Evolutionary conservation across 108 stramenopile genomes (phyloP).

Genomic region (Cyclotella sp.): DNA sequence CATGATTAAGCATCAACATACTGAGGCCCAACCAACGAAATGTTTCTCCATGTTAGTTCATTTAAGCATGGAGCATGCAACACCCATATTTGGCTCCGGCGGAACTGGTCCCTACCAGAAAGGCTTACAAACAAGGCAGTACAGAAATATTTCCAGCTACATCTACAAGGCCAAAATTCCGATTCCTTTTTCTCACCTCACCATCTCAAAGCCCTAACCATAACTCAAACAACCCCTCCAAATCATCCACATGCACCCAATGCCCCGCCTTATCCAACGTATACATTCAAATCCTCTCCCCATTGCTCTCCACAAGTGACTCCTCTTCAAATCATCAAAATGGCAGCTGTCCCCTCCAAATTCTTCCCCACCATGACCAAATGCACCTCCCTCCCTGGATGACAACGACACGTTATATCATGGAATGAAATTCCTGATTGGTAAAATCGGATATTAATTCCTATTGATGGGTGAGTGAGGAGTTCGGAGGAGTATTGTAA

Average conservation of each 20-base stretch:
- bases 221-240: constrained; percentile 66
- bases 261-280: constrained; percentile 84
- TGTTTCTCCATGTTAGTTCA: too few species aligned
- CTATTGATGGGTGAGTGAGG: constrained; percentile 21
- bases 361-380: constrained; percentile 85
- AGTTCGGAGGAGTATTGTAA: constrained; percentile 62
- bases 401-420: constrained; percentile 46
- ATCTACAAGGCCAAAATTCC: too few species aligned
- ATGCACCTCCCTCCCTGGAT: constrained; percentile 34
- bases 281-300: constrained; percentile 61
- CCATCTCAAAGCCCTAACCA: constrained; percentile 19
- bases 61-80: too few species aligned
- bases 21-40: too few species aligned
- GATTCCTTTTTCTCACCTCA: too few species aligned
- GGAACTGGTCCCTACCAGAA: too few species aligned
- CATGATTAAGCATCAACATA: too few species aligned
- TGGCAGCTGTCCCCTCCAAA: constrained; percentile 62
- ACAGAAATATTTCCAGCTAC: too few species aligned
- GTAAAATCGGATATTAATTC: constrained; percentile 70
- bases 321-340: constrained; percentile 46
- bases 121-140: too few species aligned
- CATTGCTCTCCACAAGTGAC: constrained; percentile 27
- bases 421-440: constrained; percentile 62
- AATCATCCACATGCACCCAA: constrained; percentile 92
- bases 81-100: too few species aligned